Evolutionary conservation across 2,329 filamentous ascomycete species (phyloP), one percentile per base, ranked within the genome.

Genomic region (Trichoderma semiorbis): DNA sequence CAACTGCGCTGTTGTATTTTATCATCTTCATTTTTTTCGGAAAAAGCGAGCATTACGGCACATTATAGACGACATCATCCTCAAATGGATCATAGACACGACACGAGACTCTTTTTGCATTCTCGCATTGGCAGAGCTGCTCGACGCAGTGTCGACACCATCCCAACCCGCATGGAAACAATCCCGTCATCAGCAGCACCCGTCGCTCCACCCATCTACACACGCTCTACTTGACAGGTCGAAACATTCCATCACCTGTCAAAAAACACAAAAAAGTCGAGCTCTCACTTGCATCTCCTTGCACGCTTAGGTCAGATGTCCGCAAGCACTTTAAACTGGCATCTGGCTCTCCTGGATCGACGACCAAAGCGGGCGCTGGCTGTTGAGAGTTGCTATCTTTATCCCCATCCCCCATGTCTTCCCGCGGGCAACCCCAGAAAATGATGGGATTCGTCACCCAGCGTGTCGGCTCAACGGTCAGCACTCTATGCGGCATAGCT

Each of bases 401-500:
- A 69, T 69, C 65, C 65, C 39, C 39, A 43, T 50, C 16, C 32
- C 53, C 65, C 65, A 60, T 69, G 65, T 61, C 64, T 68, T 69
- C 55, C 65, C 65, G 55, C 58, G n/a, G 24, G 39, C 66, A 58
- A 62, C 32, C 66, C 57, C 57, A 60, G 32, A 28, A 68, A 50
- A 34, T 7, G 28, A 60, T 28, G 55, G 28, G 67, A 63, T 70
- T 70, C 67, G 67, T 70, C 67, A 63, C 67, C 67, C 58, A 53
- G 30, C 26, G 57, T 47, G 32, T 36, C 58, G 67, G 67, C 67
- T 63, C 67, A 30, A 55, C 57, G 32, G 67, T 70, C 57, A 70
- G 67, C 67, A 70, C 67, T 70, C 67, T 70, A 70, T 70, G 47
- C 67, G 67, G 67, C 58, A 63, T 63, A 63, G 67, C 58, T 60